A percentile compares a stretch with the other conserved stretches of the same genome.
phyloP scores from a whole-genome alignment of 169 alveolate species.

The Cryptosporidium baileyi region DNA sequence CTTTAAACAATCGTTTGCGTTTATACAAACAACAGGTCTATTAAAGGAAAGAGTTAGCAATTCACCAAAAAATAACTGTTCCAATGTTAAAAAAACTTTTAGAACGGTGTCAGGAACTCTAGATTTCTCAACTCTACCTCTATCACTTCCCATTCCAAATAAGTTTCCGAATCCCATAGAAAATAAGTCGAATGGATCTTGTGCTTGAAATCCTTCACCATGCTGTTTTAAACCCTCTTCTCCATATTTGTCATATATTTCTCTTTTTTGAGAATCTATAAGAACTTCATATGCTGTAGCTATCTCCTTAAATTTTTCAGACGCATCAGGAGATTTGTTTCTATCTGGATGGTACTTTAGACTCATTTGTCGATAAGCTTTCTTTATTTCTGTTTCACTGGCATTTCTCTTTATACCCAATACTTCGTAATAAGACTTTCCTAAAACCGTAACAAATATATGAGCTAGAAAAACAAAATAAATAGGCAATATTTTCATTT shows the following conservation, averaged over 20 bases:
- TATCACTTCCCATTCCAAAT: conserved; percentile 75
- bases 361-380: conserved; percentile 83
- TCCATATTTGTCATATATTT: conserved; percentile 74
- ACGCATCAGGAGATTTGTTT: conserved; percentile 74
- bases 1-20: conserved; percentile 80
- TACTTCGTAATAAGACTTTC: conserved; percentile 77
- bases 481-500: conserved; percentile 1
- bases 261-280: conserved; percentile 89
- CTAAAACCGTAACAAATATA: neutral
- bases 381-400: conserved; percentile 80
- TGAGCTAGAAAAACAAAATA: neutral
- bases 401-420: conserved; percentile 84
- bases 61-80: conserved; percentile 80
- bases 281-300: conserved; percentile 96
- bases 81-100: conserved; percentile 75
- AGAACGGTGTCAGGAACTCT: conserved; percentile 77
- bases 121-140: conserved; percentile 77
- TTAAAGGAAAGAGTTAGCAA: conserved; percentile 73
- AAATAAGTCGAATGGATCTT: conserved; percentile 91
- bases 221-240: conserved; percentile 75
- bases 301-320: conserved; percentile 93
- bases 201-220: conserved; percentile 66
- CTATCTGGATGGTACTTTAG: conserved; percentile 91
- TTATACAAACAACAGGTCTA: conserved; percentile 78
- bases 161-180: conserved; percentile 92